phyloP scores from a whole-genome alignment of 1,284 basidiomycete genomes.

The Apiotrichum gracile region DNA sequence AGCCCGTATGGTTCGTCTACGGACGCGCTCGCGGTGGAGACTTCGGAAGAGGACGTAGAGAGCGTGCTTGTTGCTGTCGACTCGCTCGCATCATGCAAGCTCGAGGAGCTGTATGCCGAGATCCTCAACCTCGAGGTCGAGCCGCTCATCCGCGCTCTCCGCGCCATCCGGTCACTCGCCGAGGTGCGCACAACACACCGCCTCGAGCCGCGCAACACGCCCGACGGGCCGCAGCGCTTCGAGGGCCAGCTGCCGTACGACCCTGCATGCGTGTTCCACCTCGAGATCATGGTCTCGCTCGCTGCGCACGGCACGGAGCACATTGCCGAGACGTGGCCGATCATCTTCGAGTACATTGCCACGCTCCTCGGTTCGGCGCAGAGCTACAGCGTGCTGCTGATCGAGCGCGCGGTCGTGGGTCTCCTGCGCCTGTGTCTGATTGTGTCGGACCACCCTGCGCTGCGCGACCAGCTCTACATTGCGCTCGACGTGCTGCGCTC shows the following conservation, averaged over 20 bases:
- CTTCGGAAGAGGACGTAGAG: conserved; percentile 83
- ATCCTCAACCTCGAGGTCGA: conserved; percentile 75
- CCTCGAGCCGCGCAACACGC: conserved; percentile 49
- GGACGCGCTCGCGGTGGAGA: conserved; percentile 63
- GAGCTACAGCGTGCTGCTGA: conserved; percentile 79
- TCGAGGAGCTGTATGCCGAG: conserved; percentile 91
- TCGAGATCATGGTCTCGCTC: conserved; percentile 90
- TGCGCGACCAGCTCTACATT: conserved; percentile 88
- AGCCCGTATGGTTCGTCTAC: conserved; percentile 76
- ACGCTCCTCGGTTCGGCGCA: conserved; percentile 68
- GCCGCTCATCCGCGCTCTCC: conserved; percentile 72
- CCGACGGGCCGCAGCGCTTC: conserved; percentile 50
- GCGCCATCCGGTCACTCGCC: conserved; percentile 80
- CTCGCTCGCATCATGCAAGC: conserved; percentile 84
- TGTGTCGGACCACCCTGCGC: conserved; percentile 64
- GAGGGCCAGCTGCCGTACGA: conserved; percentile 72
- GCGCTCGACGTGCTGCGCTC: conserved; percentile 83
- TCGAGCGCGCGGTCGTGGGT: conserved; percentile 93
- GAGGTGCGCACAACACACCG: conserved; percentile 51
- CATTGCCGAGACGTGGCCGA: conserved; percentile 84
- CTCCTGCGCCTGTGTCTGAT: conserved; percentile 73
- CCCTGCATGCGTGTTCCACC: conserved; percentile 83
- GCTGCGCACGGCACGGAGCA: conserved; percentile 66
- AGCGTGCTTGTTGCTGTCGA: conserved; percentile 92
- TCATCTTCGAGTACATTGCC: conserved; percentile 85